Evolutionary conservation across 345 rosid genomes (phyloP).

Genomic region (Syzygium oleosum): DNA sequence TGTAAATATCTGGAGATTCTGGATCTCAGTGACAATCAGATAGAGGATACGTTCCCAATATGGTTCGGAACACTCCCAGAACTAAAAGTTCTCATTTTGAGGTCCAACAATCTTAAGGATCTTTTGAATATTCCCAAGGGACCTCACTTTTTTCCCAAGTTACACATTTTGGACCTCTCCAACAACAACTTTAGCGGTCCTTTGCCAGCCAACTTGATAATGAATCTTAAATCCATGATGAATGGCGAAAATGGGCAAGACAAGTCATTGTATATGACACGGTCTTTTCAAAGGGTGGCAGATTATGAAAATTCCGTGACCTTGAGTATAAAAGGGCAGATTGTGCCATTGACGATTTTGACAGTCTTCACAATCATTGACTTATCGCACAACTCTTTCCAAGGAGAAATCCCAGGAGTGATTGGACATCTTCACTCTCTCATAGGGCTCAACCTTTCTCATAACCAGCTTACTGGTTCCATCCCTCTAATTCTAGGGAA

Average conservation of each 20-base stretch:
- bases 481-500: not conserved
- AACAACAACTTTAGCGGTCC: not conserved
- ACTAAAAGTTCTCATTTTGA: not conserved
- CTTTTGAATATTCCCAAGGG: too few relatives aligned
- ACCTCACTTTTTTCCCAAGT: not conserved
- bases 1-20: rapidly evolving
- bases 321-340: rapidly evolving
- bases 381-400: not conserved
- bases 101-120: not conserved
- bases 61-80: not conserved
- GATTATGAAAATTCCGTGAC: too few relatives aligned
- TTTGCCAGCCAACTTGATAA: not conserved
- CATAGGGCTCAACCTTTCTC: not conserved
- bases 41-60: not conserved
- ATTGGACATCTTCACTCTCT: not conserved
- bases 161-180: not conserved
- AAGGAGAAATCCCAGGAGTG: not conserved
- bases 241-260: rapidly evolving
- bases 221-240: not conserved
- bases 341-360: rapidly evolving
- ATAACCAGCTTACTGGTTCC: not conserved
- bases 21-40: not conserved
- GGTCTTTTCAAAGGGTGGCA: not conserved
- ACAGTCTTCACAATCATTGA: rapidly evolving
- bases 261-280: not conserved